Conservation (phyloP, 768 basidiomycete genomes). For the Hemileccinum rubropunctum region DNA sequence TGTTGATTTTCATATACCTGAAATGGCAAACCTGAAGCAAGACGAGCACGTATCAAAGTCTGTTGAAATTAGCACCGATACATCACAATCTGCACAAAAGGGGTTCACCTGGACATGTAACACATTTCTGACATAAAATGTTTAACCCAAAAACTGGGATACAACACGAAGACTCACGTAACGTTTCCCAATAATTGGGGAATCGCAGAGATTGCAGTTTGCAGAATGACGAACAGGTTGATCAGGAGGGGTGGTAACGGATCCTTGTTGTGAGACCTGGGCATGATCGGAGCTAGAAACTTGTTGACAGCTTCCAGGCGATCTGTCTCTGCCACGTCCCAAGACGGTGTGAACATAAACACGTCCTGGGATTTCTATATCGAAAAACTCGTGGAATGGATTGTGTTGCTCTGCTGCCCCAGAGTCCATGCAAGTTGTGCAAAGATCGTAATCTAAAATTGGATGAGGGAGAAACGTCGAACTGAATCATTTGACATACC, state of each 20-base stretch:
- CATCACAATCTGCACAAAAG: background rate
- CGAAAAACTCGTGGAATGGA: constrained; percentile 68
- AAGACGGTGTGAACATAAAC: constrained; percentile 64
- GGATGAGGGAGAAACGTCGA: background rate
- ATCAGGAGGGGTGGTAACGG: background rate
- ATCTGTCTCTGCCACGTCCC: constrained; percentile 28
- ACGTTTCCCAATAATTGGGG: constrained; percentile 63
- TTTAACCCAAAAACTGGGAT: constrained; percentile 2
- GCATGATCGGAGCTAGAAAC: constrained; percentile 1
- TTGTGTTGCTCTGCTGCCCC: constrained; percentile 53
- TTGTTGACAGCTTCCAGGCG: constrained; percentile 11
- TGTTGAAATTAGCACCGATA: constrained; percentile 7
- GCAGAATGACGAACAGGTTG: constrained; percentile 54
- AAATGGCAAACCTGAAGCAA: constrained; percentile 58
- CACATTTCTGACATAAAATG: constrained; percentile 63
- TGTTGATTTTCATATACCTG: background rate
- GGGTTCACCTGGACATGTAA: constrained; percentile 53
- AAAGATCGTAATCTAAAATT: constrained; percentile 66
- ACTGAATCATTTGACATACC: constrained; percentile 37
- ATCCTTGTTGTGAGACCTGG: background rate
- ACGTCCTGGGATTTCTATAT: constrained; percentile 61
- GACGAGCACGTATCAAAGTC: constrained; percentile 75
- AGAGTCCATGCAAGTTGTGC: constrained; percentile 52
- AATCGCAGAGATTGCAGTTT: constrained; percentile 76
- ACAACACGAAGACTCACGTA: constrained; percentile 51